A percentile compares a stretch with the other conserved stretches of the same genome.
Evolutionary conservation across 148 eudicot species (phyloP).

Genomic region (Pharnaceum exiguum): DNA sequence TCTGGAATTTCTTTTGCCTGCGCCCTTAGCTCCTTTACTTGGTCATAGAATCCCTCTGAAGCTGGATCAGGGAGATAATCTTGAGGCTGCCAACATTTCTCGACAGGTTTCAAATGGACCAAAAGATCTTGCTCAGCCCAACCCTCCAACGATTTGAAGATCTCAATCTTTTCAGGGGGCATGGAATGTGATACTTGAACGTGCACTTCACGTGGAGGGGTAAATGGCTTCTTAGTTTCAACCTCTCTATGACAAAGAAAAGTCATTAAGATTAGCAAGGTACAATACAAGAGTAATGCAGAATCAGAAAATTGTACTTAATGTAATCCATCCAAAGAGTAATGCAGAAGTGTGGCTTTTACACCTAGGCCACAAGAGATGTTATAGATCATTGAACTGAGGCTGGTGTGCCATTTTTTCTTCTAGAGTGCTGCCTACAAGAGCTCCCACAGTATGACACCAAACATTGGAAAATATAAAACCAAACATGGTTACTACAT

Average conservation of each 20-base stretch:
- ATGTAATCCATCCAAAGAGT: no score
- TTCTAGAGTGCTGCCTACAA: no score
- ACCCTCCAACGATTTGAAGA: slow-evolving; percentile 45
- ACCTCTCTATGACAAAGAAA: slow-evolving; percentile 17
- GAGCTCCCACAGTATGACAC: no score
- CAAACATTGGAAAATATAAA: no score
- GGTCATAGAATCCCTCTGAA: slow-evolving; percentile 43
- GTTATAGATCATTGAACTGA: no score
- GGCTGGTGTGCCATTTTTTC: no score
- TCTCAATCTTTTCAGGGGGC: slow-evolving; percentile 58
- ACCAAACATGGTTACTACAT: no score
- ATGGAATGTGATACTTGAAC: slow-evolving; percentile 45
- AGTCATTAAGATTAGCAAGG: no score
- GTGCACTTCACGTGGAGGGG: slow-evolving; percentile 34
- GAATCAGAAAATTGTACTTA: no score
- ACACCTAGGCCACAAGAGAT: no score
- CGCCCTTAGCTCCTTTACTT: slow-evolving; percentile 41
- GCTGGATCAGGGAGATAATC: slow-evolving; percentile 53
- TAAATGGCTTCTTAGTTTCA: slow-evolving; percentile 35
- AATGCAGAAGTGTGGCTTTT: no score
- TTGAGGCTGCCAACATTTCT: slow-evolving; percentile 69
- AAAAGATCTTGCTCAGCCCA: slow-evolving; percentile 51
- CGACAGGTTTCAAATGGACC: slow-evolving; percentile 45
- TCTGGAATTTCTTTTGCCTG: slow-evolving; percentile 50
- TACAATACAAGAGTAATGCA: no score